A percentile compares a stretch with the other conserved stretches of the same genome.
Conservation (phyloP, 2,329 filamentous ascomycete genomes). For the Verticillium alfalfae region DNA sequence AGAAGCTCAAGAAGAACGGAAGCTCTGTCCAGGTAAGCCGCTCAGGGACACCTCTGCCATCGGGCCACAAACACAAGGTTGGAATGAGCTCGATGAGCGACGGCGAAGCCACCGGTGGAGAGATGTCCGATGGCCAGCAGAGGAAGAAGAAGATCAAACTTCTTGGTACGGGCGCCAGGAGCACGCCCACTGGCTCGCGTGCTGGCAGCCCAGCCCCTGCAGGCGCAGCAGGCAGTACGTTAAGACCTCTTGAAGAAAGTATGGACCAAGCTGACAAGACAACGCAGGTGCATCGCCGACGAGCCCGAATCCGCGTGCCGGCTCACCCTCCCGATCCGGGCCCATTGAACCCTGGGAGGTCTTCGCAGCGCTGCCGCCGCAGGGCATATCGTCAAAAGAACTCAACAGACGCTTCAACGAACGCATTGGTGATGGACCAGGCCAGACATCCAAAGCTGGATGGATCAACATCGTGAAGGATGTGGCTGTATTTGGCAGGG, state of each 20-base stretch:
- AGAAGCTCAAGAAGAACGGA: conserved; percentile 58
- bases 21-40: conserved; percentile 46
- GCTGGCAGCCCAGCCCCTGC: conserved; percentile 53
- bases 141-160: conserved; percentile 52
- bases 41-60: conserved; percentile 48
- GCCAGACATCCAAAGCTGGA: conserved; percentile 45
- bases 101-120: conserved; percentile 64
- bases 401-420: conserved; percentile 49
- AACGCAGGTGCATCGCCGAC: conserved; percentile 8
- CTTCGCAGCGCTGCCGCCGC: conserved; percentile 43
- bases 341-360: conserved; percentile 47
- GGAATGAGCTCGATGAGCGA: conserved; percentile 62
- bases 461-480: conserved; percentile 57
- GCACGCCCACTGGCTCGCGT: conserved; percentile 54
- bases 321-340: conserved; percentile 19
- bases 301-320: conserved; percentile 19
- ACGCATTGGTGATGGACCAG: conserved; percentile 45
- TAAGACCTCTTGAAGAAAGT: conserved; percentile 1
- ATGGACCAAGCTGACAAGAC: conserved; percentile 14
- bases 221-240: background rate
- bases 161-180: conserved; percentile 38
- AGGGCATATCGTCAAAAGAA: conserved; percentile 41
- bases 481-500: conserved; percentile 44
- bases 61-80: conserved; percentile 33
- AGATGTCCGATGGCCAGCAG: conserved; percentile 53